Conservation (phyloP, 2,329 filamentous ascomycete genomes). For the Monosporascus ibericus region DNA sequence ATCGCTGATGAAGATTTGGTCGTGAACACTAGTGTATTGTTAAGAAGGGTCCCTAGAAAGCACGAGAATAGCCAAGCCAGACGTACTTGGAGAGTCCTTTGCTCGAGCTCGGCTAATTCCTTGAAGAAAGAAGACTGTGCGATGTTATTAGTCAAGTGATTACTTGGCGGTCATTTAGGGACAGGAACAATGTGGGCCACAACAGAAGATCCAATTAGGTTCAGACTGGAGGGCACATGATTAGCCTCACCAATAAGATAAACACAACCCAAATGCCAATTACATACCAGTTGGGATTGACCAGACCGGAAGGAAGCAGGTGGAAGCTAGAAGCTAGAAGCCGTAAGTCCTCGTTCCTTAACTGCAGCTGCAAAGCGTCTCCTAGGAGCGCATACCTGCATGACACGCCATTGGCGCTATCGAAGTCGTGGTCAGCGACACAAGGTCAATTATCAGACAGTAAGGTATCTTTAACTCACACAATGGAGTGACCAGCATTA, state of each 20-base stretch:
- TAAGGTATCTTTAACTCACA: background rate
- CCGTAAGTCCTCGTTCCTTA: background rate
- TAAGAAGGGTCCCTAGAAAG: too few species aligned
- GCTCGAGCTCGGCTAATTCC: background rate
- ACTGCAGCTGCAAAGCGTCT: background rate
- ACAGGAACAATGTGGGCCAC: background rate
- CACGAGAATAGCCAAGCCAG: too few species aligned
- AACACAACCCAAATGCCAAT: too few species aligned
- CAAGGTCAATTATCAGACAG: background rate
- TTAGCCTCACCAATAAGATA: too few species aligned
- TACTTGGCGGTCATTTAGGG: too few species aligned
- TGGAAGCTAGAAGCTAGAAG: conserved; percentile 43
- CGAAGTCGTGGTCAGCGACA: background rate
- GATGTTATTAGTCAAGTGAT: too few species aligned
- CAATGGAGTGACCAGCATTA: conserved; percentile 8
- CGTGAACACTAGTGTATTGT: background rate
- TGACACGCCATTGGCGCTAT: conserved; percentile 3
- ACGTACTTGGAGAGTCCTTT: background rate
- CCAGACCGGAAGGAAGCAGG: conserved; percentile 46
- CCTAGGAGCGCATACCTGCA: background rate
- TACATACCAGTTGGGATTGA: conserved; percentile 42
- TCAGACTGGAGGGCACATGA: conserved; percentile 26
- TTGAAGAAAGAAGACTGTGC: background rate
- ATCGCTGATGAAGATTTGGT: background rate
- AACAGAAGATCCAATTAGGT: conserved; percentile 44